Evolutionary conservation across 192 early-diverging fungal genomes (phyloP).

Genomic region (Neocallimastix lanati): DNA sequence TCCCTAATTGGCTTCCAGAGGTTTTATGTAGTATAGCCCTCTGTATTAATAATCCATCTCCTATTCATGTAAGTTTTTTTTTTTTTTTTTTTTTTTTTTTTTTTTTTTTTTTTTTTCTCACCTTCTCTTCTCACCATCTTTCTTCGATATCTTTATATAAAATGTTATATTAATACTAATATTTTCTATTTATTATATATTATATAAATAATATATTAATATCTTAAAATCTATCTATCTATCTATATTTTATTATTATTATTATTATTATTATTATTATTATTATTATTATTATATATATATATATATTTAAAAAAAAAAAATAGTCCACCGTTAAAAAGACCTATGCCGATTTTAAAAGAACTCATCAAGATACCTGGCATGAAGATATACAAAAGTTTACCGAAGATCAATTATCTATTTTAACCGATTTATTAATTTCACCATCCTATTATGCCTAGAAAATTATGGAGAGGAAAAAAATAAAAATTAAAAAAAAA

Average conservation of each 20-base stretch:
- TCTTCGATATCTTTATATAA: too few species aligned
- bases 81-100: not conserved
- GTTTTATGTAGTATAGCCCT: conserved; percentile 54
- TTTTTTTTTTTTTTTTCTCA: too few species aligned
- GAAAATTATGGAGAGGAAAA: too few species aligned
- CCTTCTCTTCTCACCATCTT: too few species aligned
- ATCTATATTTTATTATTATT: too few species aligned
- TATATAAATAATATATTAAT: too few species aligned
- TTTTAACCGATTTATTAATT: conserved; percentile 76
- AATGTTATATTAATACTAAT: too few species aligned
- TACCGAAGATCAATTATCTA: conserved; percentile 49
- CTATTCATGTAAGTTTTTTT: conserved; percentile 43
- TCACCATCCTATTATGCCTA: conserved; percentile 71
- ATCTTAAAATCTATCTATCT: too few species aligned
- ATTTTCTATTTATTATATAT: too few species aligned
- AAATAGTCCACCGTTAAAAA: conserved; percentile 54
- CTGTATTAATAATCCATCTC: conserved; percentile 66
- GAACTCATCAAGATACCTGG: conserved; percentile 93
- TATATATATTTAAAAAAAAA: not conserved
- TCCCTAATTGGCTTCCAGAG: conserved; percentile 77
- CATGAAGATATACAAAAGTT: conserved; percentile 69
- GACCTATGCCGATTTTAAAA: conserved; percentile 78
- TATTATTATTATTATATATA: too few species aligned
- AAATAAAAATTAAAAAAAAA: too few species aligned
- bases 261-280: too few species aligned